Evolutionary conservation across 169 alveolate species (phyloP), one percentile per base, ranked within the genome.

Genomic region (Eimeria brunetti): DNA sequence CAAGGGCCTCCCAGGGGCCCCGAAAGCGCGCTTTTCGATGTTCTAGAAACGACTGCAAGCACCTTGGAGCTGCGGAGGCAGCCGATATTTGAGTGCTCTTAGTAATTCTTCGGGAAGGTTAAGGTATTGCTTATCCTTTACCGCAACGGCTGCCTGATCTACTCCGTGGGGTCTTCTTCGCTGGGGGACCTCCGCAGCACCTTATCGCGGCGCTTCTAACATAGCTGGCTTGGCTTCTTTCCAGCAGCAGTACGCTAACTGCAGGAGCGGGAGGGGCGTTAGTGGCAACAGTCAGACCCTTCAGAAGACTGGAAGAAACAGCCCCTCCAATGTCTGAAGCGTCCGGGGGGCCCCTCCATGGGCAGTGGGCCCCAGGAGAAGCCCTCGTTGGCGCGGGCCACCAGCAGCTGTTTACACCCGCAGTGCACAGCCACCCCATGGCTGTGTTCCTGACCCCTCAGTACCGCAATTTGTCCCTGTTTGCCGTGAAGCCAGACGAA

Each of bases 401-500:
- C 41, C 69, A 73, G 56, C 83, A 73, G 83, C 83, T 33, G 49
- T 2, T 53, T 16, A 30, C 90, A 56, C 24, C 69, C 36, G 18
- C 71, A 22, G 51, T 53, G 76, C 67, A 56, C 56, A 14, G 75
- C 71, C 75, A 56, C 90, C 90, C 90, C 30, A 83, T 83, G 90
- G 53, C 76, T 30, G 90, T 83, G 73, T 83, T 83, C 67, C 49
- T 83, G 41, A 30, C 75, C 58, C 90, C 90, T 49, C 90, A 58
- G 56, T 83, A 83, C 56, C 90, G 90, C 56, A 83, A 58, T 58
- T 83, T 83, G 51, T 56, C 76, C 5, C 38, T 83, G 62, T 58
- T 83, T 51, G 76, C 18, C 8, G 46, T 36, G 75, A 53, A 53
- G 76, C 36, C 56, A 5, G 90, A n/a, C 53, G 90, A 51, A 60